A percentile compares a stretch with the other conserved stretches of the same genome.
Conservation (phyloP, 371 early-diverging fungal species). For the Rhizomucor miehei region DNA sequence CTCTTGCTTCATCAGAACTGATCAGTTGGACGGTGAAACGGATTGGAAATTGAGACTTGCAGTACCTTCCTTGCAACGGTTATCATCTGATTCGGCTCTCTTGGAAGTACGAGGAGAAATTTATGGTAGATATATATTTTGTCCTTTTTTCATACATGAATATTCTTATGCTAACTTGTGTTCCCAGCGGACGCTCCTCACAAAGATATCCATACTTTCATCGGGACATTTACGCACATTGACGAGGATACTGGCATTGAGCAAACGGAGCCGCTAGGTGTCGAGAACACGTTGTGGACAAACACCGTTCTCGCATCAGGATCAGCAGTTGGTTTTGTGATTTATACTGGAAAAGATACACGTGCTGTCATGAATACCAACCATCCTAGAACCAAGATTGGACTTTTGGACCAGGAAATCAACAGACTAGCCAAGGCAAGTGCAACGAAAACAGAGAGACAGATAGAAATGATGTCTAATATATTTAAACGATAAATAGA, state of each 20-base stretch:
- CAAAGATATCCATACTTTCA: constrained; percentile 96
- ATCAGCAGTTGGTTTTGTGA: constrained; percentile 86
- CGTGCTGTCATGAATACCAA: constrained; percentile 98
- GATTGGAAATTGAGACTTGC: constrained; percentile 98
- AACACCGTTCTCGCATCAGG: constrained; percentile 98
- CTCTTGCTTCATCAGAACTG: constrained; percentile 97
- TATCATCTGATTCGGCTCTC: constrained; percentile 60
- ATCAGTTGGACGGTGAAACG: constrained; percentile 99
- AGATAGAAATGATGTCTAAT: no score
- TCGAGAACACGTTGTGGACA: constrained; percentile 98
- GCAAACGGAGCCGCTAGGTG: constrained; percentile 70
- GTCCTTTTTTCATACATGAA: not conserved
- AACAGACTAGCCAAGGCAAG: constrained; percentile 89
- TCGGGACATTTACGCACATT: constrained; percentile 75
- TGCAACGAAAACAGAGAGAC: no score
- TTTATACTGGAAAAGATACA: constrained; percentile 98
- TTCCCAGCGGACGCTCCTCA: constrained; percentile 87
- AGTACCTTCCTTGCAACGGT: constrained; percentile 75
- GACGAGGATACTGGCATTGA: constrained; percentile 46
- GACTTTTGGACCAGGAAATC: constrained; percentile 92
- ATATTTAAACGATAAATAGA: constrained; percentile 33
- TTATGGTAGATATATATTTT: constrained; percentile 52
- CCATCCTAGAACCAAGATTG: constrained; percentile 94
- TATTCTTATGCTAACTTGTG: no score
- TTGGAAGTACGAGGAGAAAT: constrained; percentile 65